Evolutionary conservation across 108 stramenopile species (phyloP).

Genomic region (Chaetoceros tenuissimus): DNA sequence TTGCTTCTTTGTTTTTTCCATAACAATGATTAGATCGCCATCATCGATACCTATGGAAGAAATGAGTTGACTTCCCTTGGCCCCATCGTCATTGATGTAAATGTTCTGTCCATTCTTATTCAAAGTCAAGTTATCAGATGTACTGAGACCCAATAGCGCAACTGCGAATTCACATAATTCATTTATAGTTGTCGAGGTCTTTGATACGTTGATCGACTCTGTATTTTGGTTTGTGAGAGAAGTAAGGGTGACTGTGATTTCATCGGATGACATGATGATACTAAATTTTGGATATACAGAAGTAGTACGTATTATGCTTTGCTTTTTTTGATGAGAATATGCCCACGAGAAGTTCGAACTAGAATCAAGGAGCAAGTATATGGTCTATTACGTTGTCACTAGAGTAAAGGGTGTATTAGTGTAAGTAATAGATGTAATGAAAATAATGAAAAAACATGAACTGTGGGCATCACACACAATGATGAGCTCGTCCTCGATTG

Average conservation of each 20-base stretch:
- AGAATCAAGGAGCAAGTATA: too few relatives aligned
- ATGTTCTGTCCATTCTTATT: slow-evolving; percentile 30
- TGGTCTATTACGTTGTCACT: too few relatives aligned
- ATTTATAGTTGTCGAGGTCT: slow-evolving; percentile 24
- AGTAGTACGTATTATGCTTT: too few relatives aligned
- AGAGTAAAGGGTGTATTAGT: too few relatives aligned
- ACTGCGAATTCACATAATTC: slow-evolving; percentile 41
- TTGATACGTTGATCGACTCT: slow-evolving; percentile 26
- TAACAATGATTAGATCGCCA: slow-evolving; percentile 47
- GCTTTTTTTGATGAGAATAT: too few relatives aligned
- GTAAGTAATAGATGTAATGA: too few relatives aligned
- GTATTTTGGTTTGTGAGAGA: slow-evolving; percentile 17
- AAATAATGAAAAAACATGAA: too few relatives aligned
- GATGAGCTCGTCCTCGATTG: too few relatives aligned
- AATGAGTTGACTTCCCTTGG: slow-evolving; percentile 2
- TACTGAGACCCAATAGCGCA: slow-evolving; percentile 45
- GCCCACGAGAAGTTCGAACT: too few relatives aligned
- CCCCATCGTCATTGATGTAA: slow-evolving; percentile 7
- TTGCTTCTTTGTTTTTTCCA: neutral
- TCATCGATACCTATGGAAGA: slow-evolving; percentile 19
- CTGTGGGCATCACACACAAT: too few relatives aligned
- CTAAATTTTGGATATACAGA: too few relatives aligned
- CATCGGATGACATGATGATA: slow-evolving; percentile 16
- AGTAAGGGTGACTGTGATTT: slow-evolving; percentile 33
- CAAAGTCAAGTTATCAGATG: slow-evolving; percentile 15